phyloP scores from a whole-genome alignment of 768 basidiomycete species.

The Lepiota subincarnata region DNA sequence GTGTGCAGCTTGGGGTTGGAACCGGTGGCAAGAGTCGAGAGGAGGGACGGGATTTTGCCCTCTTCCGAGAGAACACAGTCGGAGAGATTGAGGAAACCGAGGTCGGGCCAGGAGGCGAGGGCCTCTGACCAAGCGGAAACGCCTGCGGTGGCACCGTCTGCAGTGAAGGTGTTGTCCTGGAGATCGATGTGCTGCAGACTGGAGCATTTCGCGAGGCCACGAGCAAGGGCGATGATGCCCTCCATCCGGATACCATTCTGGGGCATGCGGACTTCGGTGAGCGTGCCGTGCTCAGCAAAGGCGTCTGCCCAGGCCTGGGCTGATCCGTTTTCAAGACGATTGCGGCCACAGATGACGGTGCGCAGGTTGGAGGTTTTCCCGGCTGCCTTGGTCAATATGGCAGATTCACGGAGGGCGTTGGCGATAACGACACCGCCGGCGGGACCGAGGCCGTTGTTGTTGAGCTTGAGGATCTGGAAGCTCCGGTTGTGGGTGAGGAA shows the following conservation, averaged over 20 bases:
- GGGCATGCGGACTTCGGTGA: slow-evolving; percentile 88
- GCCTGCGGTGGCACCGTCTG: slow-evolving; percentile 48
- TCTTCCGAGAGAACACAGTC: slow-evolving; percentile 84
- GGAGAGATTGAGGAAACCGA: slow-evolving; percentile 82
- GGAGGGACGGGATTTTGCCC: slow-evolving; percentile 70
- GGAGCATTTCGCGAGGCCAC: slow-evolving; percentile 65
- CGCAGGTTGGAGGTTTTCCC: slow-evolving; percentile 71
- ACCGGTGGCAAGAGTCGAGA: slow-evolving; percentile 60
- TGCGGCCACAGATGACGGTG: slow-evolving; percentile 88
- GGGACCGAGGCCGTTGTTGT: slow-evolving; percentile 96
- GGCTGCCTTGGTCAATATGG: slow-evolving; percentile 57
- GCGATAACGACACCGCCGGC: slow-evolving; percentile 85
- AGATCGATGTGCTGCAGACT: slow-evolving; percentile 78
- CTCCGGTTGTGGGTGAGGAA: slow-evolving; percentile 81
- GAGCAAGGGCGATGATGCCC: slow-evolving; percentile 76
- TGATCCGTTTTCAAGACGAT: slow-evolving; percentile 90
- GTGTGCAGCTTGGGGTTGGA: slow-evolving; percentile 70
- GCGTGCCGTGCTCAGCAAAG: slow-evolving; percentile 76
- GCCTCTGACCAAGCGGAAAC: slow-evolving; percentile 59
- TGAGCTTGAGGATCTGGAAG: slow-evolving; percentile 83
- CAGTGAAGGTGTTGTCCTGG: slow-evolving; percentile 85
- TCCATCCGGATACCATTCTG: slow-evolving; percentile 97
- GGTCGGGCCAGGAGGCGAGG: slow-evolving; percentile 62
- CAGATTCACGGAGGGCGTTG: slow-evolving; percentile 75
- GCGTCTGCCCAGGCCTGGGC: slow-evolving; percentile 83